A percentile compares a stretch with the other conserved stretches of the same genome.
Evolutionary conservation across 495 filamentous ascomycete species (phyloP).

Genomic region (Elaphomyces granulatus): DNA sequence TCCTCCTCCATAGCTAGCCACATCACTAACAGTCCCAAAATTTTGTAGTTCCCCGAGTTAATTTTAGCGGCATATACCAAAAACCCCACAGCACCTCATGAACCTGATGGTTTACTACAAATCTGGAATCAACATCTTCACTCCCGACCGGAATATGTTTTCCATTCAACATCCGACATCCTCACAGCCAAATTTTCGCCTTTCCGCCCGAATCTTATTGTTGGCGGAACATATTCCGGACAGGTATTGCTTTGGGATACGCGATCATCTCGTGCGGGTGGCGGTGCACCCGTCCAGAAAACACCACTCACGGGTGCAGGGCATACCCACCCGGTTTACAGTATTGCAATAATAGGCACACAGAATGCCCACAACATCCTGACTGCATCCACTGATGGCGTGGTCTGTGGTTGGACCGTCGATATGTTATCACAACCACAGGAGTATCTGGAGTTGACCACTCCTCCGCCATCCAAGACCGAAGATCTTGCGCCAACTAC

Average conservation of each 20-base stretch:
- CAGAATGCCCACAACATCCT: constrained; percentile 99
- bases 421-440: constrained; percentile 96
- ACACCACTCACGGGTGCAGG: constrained; percentile 83
- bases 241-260: constrained; percentile 99
- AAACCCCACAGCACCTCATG: constrained; percentile 86
- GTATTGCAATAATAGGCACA: constrained; percentile 86
- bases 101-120: constrained; percentile 86
- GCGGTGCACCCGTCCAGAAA: constrained; percentile 80
- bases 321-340: constrained; percentile 94
- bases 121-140: constrained; percentile 95
- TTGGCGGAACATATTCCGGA: constrained; percentile 88
- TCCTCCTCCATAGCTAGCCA: neutral
- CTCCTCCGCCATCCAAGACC: constrained; percentile 76
- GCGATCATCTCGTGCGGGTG: constrained; percentile 45
- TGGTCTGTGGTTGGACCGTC: constrained; percentile 89
- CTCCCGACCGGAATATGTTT: constrained; percentile 86
- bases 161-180: constrained; percentile 92
- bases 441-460: constrained; percentile 72
- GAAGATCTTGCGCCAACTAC: constrained; percentile 93
- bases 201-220: constrained; percentile 88
- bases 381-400: constrained; percentile 88
- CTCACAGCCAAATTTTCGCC: constrained; percentile 92
- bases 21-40: too few relatives aligned
- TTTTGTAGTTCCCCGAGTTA: constrained; percentile 82
- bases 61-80: constrained; percentile 92